Conservation (phyloP, 2,329 filamentous ascomycete genomes). For the Phialocephala subalpina region DNA sequence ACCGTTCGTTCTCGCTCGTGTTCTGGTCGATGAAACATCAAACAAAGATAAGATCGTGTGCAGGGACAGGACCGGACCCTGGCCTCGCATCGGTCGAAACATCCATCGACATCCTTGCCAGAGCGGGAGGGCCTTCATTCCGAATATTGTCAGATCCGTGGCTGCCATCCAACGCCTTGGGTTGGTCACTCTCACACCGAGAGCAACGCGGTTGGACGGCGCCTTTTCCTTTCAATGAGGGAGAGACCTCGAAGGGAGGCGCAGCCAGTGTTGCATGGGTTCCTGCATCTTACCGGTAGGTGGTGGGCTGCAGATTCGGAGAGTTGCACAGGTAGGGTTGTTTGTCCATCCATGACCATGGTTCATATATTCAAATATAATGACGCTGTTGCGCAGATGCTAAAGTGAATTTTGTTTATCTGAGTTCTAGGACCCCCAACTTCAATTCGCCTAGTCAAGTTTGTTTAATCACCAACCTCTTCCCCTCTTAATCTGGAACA, state of each 20-base stretch:
- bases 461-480: background rate
- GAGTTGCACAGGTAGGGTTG: constrained; percentile 4
- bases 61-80: background rate
- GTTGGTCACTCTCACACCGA: background rate
- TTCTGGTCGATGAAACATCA: constrained; percentile 22
- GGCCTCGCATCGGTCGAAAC: constrained; percentile 30
- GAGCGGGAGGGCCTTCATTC: constrained; percentile 3
- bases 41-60: constrained; percentile 24
- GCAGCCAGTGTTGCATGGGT: constrained; percentile 13
- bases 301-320: constrained; percentile 3
- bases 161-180: background rate
- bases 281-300: constrained; percentile 8
- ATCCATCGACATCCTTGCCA: constrained; percentile 17
- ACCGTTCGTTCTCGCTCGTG: background rate
- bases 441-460: constrained; percentile 1
- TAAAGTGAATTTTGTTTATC: constrained; percentile 14
- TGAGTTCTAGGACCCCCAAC: background rate
- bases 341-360: constrained; percentile 6
- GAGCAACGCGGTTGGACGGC: constrained; percentile 19
- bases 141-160: background rate
- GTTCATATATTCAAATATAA: constrained; percentile 6
- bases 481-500: constrained; percentile 12
- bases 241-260: constrained; percentile 7
- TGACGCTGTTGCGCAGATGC: constrained; percentile 17
- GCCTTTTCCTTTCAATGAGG: constrained; percentile 1